Base-by-base conservation (phyloP, 1,284 basidiomycete species). In the Apiotrichum gracile region DNA sequence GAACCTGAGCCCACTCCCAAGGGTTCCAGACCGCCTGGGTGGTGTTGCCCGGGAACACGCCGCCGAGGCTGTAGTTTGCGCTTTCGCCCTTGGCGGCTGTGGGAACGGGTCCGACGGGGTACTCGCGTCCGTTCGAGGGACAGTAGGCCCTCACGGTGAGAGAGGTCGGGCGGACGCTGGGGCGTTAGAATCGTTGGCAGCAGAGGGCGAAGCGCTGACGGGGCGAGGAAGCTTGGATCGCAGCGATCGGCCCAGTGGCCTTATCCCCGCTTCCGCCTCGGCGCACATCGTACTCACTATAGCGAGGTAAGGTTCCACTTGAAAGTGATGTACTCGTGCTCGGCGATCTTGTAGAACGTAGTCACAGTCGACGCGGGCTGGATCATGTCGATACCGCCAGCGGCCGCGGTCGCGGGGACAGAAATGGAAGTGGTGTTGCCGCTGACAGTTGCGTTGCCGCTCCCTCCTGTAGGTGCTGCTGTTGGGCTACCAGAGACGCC, bases 301-400 rank as follows among this genome's bases (percentile, higher is more conserved):
- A 93, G 48, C 4, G 43, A 40, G 4, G 87, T 89, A 62, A 88
- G 82, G 72, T 91, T 93, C 91, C 91, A 96, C n/a, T 81, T 89
- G 73, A 94, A 90, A 21, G 90, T 94, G 67, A 94, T 81, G 53
- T 78, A 78, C 65, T 88, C 81, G 43, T 79, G 78, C 0, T 78
- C 75, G 0, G 87, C 88, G 63, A 97, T 87, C 80, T 96, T 94
- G 80, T 86, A 94, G 77, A 82, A 97, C 7, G 88, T 89, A 4
- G 85, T 83, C 22, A 83, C 70, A 19, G 86, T 85, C 60, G 83
- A 80, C 0, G 88, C 85, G 1, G 91, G 91, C 68, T 88, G 81
- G 12, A 73, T 65, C 53, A 76, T 70, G 10, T 69, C 65, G 24
- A 76, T 50, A 5, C 73, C 73, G 13, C 75, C 75, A 4, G 66